Base-by-base conservation (phyloP, 2,329 filamentous ascomycete genomes). In the Sporothrix euskadiensis region DNA sequence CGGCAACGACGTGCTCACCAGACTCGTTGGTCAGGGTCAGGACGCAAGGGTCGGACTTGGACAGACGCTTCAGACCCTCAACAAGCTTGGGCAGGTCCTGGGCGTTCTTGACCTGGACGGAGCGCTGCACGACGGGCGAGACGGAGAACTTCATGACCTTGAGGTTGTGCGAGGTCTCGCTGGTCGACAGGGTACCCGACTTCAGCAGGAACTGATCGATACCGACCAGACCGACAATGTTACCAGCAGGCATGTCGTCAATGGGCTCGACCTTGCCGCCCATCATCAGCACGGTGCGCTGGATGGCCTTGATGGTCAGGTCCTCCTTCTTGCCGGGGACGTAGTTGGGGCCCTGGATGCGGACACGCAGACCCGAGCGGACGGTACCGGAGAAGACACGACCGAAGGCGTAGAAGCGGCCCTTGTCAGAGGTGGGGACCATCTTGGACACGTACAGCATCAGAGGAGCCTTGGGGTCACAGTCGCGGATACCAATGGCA, bases 101-200 rank as follows among this genome's bases (percentile, higher is more conserved):
- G 82, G 96, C 96, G 88, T 99, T 99, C 94, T 98, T 98, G 89
- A 98, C 95, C 87, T 98, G 94, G 82, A 99, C 96, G 85, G 96
- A 97, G 80, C 95, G 95, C 87, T 92, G 95, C 79, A 99, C 96
- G 87, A 99, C 96, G 81, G 96, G 96, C 75, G 96, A 98, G 84
- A 99, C 96, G 82, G 96, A 99, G 92, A 99, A 99, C 90, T 98
- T 98, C 96, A 99, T 99, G 87, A 99, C 96, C 92, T 98, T 98
- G 82, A 99, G 88, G 92, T 99, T 99, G 92, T 99, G 96, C 83
- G 96, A 95, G 78, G 94, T 97, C 79, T 99, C 96, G 83, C 89
- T 91, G 83, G 95, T 98, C 86, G 94, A 97, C 81, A 99, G 92
- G 82, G 96, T 99, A 92, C 96, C 96, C 84, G 96, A 98, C 92